These are phyloP conservation scores for Crucibulum laeve DNA, from an alignment of 768 basidiomycete species.

Conservation along the genomic window DNA sequence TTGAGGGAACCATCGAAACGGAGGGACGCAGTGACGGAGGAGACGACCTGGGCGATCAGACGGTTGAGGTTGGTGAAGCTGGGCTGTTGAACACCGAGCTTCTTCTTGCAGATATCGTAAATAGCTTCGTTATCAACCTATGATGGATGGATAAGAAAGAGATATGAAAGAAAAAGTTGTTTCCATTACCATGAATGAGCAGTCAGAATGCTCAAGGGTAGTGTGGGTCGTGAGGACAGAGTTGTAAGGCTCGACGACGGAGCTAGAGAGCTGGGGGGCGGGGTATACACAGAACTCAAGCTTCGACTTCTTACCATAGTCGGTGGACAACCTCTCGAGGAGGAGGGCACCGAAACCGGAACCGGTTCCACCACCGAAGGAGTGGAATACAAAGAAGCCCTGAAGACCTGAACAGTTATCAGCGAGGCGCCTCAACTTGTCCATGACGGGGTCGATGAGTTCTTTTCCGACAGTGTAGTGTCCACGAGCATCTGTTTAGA, in stretches of 20 bases:
- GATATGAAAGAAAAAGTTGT: constrained; percentile 1
- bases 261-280: constrained; percentile 87
- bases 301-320: constrained; percentile 99
- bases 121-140: constrained; percentile 91
- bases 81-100: constrained; percentile 78
- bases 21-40: constrained; percentile 93
- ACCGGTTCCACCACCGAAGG: constrained; percentile 98
- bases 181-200: constrained; percentile 88
- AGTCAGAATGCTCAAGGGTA: constrained; percentile 97
- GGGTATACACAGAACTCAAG: constrained; percentile 98
- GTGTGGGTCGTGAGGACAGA: constrained; percentile 96
- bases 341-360: constrained; percentile 97
- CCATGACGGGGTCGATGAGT: constrained; percentile 93
- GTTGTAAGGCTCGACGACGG: constrained; percentile 98
- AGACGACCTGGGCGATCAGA: constrained; percentile 97
- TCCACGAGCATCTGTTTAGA: constrained; percentile 79
- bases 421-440: constrained; percentile 89
- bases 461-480: constrained; percentile 99
- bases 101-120: constrained; percentile 99
- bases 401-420: constrained; percentile 97
- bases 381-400: constrained; percentile 99
- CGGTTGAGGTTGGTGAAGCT: constrained; percentile 94
- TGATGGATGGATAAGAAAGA: constrained; percentile 5
- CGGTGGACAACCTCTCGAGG: constrained; percentile 91
- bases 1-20: constrained; percentile 97